Conservation (phyloP, 2,329 filamentous ascomycete species). For the Arthrobotrys iridis region DNA sequence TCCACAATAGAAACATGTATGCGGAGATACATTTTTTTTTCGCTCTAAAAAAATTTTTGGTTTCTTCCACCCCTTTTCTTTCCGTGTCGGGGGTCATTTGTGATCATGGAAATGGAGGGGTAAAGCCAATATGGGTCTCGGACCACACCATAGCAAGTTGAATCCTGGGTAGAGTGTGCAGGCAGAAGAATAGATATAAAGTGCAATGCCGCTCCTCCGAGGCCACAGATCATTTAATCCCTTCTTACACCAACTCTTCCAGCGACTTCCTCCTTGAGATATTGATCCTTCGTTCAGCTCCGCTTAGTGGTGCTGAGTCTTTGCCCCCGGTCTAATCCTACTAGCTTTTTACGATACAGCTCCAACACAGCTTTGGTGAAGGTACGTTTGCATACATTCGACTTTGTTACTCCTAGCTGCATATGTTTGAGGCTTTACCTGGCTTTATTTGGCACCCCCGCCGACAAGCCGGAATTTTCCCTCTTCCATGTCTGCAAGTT, state of each 20-base stretch:
- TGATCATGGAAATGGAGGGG: conserved; percentile 36
- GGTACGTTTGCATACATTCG: conserved; percentile 25
- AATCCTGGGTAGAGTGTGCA: conserved; percentile 22
- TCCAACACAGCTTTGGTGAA: conserved; percentile 23
- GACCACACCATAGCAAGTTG: conserved; percentile 14
- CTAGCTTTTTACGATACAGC: conserved; percentile 20
- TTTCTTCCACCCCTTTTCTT: too few species aligned
- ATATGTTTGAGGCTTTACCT: conserved; percentile 7
- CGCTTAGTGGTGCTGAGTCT: conserved; percentile 13
- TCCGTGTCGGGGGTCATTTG: conserved; percentile 42
- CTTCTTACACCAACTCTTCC: conserved; percentile 33
- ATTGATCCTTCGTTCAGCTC: conserved; percentile 13
- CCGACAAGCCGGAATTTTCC: neutral
- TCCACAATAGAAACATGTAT: conserved; percentile 2
- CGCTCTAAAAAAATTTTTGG: neutral
- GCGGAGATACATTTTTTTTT: conserved; percentile 18
- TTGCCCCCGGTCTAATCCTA: conserved; percentile 6
- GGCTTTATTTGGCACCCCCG: neutral
- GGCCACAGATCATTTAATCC: neutral
- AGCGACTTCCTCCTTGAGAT: conserved; percentile 24
- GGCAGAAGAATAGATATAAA: conserved; percentile 37
- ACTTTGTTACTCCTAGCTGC: neutral
- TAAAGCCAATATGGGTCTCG: conserved; percentile 6
- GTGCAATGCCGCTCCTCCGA: conserved; percentile 54
- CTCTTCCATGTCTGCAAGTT: neutral